These are phyloP conservation scores for Suillus clintonianus DNA, from an alignment of 768 basidiomycete genomes.

Conservation along the genomic window DNA sequence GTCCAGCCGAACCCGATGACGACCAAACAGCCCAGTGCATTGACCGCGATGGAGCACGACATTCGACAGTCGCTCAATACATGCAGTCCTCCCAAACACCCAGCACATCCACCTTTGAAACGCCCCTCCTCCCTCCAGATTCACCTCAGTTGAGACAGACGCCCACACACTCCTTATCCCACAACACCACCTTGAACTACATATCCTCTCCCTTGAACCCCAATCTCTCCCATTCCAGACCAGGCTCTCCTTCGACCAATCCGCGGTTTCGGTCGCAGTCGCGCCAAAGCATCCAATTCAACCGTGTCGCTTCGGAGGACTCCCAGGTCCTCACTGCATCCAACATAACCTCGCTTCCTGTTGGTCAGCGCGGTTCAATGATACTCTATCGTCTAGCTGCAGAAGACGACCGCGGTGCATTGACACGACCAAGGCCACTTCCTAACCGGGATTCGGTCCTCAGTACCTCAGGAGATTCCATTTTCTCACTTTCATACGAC, in stretches of 20 bases:
- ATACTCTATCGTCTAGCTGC: conserved; percentile 60
- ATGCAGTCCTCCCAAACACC: conserved; percentile 18
- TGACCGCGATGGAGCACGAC: background rate
- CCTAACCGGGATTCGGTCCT: conserved; percentile 43
- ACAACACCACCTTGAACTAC: conserved; percentile 30
- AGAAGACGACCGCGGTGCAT: conserved; percentile 34
- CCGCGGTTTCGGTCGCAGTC: conserved; percentile 41
- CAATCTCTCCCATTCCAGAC: conserved; percentile 25
- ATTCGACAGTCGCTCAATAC: background rate
- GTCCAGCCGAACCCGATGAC: background rate
- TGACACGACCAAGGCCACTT: conserved; percentile 33
- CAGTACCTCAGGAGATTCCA: conserved; percentile 55
- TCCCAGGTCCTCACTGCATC: conserved; percentile 41
- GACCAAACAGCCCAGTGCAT: background rate
- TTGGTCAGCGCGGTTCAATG: conserved; percentile 55
- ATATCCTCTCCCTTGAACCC: conserved; percentile 59
- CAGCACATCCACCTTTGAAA: conserved; percentile 28
- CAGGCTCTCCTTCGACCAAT: conserved; percentile 13
- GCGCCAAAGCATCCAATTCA: conserved; percentile 41
- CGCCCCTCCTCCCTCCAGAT: conserved; percentile 28
- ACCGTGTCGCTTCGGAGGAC: conserved; percentile 47
- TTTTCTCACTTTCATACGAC: conserved; percentile 49
- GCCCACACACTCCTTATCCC: conserved; percentile 29
- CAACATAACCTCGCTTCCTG: conserved; percentile 15
- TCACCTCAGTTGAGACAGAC: conserved; percentile 11